Evolutionary conservation across 768 basidiomycete genomes (phyloP).

Genomic region (Boletus vermiculosoides): DNA sequence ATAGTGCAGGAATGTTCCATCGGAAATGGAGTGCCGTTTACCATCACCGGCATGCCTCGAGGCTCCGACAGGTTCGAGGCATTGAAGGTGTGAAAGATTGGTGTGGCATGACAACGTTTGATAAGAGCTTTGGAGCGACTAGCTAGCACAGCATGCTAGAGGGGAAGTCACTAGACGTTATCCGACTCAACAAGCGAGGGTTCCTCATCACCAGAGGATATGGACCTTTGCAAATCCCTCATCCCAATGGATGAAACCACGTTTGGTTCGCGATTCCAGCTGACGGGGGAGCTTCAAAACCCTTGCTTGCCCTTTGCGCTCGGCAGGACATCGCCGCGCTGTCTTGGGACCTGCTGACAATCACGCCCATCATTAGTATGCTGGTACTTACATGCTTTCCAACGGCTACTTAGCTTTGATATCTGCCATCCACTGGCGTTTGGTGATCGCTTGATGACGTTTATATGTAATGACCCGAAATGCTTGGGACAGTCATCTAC

Average conservation of each 20-base stretch:
- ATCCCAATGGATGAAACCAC: neutral
- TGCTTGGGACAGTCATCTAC: neutral
- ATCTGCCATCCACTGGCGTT: neutral
- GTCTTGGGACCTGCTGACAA: slow-evolving; percentile 1
- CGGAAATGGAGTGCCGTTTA: slow-evolving; percentile 2
- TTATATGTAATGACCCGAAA: neutral
- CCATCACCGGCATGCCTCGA: slow-evolving; percentile 1
- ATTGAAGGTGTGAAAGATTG: neutral
- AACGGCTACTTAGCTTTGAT: slow-evolving; percentile 5
- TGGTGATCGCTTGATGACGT: neutral
- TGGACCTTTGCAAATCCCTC: neutral
- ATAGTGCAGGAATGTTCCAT: slow-evolving; percentile 19
- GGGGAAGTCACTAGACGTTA: neutral
- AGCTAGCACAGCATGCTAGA: neutral
- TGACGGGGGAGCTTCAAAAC: neutral
- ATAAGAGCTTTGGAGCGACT: neutral
- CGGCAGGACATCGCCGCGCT: neutral
- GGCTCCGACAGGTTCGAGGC: neutral
- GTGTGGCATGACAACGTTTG: neutral
- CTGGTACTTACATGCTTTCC: slow-evolving; percentile 2
- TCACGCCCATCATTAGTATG: neutral
- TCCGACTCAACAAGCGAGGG: neutral
- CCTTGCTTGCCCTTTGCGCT: neutral
- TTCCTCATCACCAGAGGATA: neutral
- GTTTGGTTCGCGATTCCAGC: neutral